Evolutionary conservation across 371 early-diverging fungal species (phyloP), one percentile per base, ranked within the genome.

Genomic region (Mortierella sp.): DNA sequence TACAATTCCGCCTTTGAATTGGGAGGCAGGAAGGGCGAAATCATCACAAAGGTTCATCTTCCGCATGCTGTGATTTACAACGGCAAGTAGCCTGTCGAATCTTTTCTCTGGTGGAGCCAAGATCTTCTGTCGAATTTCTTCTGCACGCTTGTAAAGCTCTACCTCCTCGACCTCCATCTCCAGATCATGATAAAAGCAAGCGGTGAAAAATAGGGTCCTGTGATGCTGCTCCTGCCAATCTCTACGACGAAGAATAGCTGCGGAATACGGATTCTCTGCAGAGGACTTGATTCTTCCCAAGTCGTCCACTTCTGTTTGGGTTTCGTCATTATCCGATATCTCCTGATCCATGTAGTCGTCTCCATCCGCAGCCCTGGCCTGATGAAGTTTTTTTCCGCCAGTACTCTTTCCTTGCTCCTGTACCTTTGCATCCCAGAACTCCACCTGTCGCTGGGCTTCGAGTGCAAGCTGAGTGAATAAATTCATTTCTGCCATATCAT

Each of bases 181-280:
- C 27, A 82, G 47, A 25, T 74, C 65, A 58, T 86, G 82, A 58
- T 82, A 84, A 1, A 83, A 67, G 17, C 85, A 81, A 3, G 90
- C 92, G 13, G 81, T 73, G 55, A 85, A 92, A 63, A 88, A 92
- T 53, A 86, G 67, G 13, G 81, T 76, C 7, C 81, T 85, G 60
- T 92, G 91, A 40, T 88, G 64, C 41, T 86, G 61, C n/a, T 83
- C 81, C n/a, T 74, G 71, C 80, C 83, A 86, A 17, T 70, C 70
- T n/a, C 62, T 52, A 8, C 67, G 57, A 31, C 50, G 52, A 19
- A 79, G 58, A 14, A 62, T 44, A 1, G 65, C 51, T 22, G 51
- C n/a, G 17, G 34, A 46, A 19, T 54, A 45, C 0, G 53, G 40
- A 40, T 71, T 65, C 1, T 60, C 64, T 1, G 64, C 41, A 24